Evolutionary conservation across 164 flowering plant genomes (phyloP).

Genomic region (Vitis amurensis): DNA sequence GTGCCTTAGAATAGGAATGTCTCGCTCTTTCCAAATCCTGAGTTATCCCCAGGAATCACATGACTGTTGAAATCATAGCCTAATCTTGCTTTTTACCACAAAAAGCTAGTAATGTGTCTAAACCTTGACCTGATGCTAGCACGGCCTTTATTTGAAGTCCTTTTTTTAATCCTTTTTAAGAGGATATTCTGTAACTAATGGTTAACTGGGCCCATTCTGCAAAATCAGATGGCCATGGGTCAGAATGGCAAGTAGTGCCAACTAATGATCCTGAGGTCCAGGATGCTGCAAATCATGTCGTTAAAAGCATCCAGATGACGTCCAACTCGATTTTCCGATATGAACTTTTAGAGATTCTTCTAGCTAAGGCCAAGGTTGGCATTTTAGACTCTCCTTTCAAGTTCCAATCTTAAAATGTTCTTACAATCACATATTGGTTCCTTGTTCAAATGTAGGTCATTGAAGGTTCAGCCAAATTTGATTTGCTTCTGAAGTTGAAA

Average conservation of each 20-base stretch:
- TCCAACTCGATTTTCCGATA: conserved; percentile 73
- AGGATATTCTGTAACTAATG: too few species aligned
- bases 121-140: too few species aligned
- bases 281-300: conserved; percentile 75
- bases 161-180: too few species aligned
- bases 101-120: too few species aligned
- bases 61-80: too few species aligned
- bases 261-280: conserved; percentile 63
- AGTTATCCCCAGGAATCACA: too few species aligned
- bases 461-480: conserved; percentile 13
- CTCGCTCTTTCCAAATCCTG: too few species aligned
- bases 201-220: conserved; percentile 1
- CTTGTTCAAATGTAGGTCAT: conserved; percentile 9
- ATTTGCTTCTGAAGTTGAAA: conserved; percentile 18
- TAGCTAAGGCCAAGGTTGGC: conserved; percentile 71
- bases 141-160: too few species aligned
- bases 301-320: conserved; percentile 67
- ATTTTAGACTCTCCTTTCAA: background rate
- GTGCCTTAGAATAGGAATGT: too few species aligned
- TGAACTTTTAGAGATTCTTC: conserved; percentile 62
- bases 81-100: too few species aligned
- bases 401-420: too few species aligned
- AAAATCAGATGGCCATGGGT: conserved; percentile 41
- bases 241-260: conserved; percentile 57
- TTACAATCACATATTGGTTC: too few species aligned